Base-by-base conservation (phyloP, 2,329 filamentous ascomycete species). In the Thermoascus crustaceus region DNA sequence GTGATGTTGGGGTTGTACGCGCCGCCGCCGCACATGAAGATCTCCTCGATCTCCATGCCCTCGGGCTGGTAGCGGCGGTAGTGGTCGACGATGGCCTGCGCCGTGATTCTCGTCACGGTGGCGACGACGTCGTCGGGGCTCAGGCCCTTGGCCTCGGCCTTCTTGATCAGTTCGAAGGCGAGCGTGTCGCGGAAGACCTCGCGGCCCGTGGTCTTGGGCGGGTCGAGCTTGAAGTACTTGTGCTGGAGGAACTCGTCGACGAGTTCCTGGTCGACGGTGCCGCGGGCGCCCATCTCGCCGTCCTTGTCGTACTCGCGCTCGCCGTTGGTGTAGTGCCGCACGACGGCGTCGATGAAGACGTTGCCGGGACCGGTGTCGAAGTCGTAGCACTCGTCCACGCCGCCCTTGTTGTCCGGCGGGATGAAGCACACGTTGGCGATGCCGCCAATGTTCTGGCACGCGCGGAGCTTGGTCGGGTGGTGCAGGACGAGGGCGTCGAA, bases 371-470 rank as follows among this genome's bases (percentile, higher is more conserved):
- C 73, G 3, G 71, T 75, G 45, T 75, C 68, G 40, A 74, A 72
- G 46, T 73, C 70, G 45, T 67, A 68, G 38, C 60, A 64, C 30
- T 60, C 57, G 40, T 58, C 51, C 19, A 60, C 50, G 13, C 63
- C 49, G 19, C 53, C 53, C 33, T 71, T 63, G 4, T 36, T 44
- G 34, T 54, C 53, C 0, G 71, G 66, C 3, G 71, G 72, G 33
- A 77, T 72, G 54, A 78, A 76, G 56, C 70, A 78, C 16, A 79
- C 69, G 44, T 75, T 78, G 19, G 70, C 71, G 26, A 79, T 75
- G 20, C 75, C 73, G 33, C 73, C 73, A 35, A 79, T 77, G 47
- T 78, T 77, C 48, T 78, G 72, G 50, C 73, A 77, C 2, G 71
- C 72, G 17, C 75, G 68, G 5, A 75, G 57, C 52, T 74, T 76